Evolutionary conservation across 23 red algal species (phyloP), one percentile per base, ranked within the genome.

Genomic region (Gracilariopsis chorda): DNA sequence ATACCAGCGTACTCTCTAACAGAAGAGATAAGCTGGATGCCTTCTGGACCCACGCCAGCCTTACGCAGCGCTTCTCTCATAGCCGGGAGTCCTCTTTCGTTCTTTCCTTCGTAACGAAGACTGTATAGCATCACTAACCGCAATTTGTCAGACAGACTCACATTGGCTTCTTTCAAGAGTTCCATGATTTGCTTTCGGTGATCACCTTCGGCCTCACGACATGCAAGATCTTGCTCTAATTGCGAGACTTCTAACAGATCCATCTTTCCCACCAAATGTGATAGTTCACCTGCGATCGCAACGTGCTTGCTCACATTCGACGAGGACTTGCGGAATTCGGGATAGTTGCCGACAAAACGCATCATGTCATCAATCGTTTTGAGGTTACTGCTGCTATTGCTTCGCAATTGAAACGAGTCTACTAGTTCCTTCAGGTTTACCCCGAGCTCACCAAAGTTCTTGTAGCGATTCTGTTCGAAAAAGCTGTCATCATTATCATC

Each of bases 211-310:
- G 88, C 84, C 41, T 95, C 94, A 13, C 93, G 81, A 34, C 93
- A 99, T 3, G 93, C 93, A 29, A 99, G 19, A 49, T 99, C 97
- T 87, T 99, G 97, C 77, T 99, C 97, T 43, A 99, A 82, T 69
- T 96, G 90, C 34, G 93, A 94, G 16, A 99, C 71, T 48, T 91
- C 81, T 55, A 99, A 70, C 17, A 99, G 67, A 35, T 75, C 63
- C 67, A 90, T 75, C 44, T 55, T 37, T 13, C 92, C 84, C 1
- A 99, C 97, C 23, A 88, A 51, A n/a, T 88, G 77, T 20, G 90
- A 94, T n/a, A 99, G 90, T 68, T 93, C 97, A 43, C 89, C 79
- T 27, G 92, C 90, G 20, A 99, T 51, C 1, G 93, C 77, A 16
- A 99, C 93, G 62, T 99, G 97, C 80, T 99, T 99, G 51, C 73